Evolutionary conservation across 805 yeast genomes (phyloP), one percentile per base, ranked within the genome.

Genomic region (Spathaspora boniae): DNA sequence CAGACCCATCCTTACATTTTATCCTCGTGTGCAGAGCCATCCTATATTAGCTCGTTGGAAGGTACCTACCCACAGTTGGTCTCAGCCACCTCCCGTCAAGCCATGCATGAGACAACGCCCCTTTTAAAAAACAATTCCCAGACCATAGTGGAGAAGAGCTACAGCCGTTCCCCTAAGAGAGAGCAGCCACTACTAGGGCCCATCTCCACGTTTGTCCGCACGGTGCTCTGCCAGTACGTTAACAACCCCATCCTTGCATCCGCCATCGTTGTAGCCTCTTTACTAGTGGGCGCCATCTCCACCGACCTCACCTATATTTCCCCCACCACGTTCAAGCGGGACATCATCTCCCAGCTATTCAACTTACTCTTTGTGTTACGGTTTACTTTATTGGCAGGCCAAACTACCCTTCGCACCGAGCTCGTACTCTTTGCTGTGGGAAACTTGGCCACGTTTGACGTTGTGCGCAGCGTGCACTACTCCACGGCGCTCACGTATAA

Each of bases 211-310:
- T 33, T 33, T 14, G 28, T 33, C 9, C 26, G 28, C n/a, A 7
- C 6, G 11, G 26, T 27, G 12, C 12, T 32, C 5, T 23, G 18
- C 9, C 21, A 20, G 16, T 25, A 21, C 6, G 4, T 33, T 8
- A 33, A 33, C 12, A 16, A 33, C 12, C 36, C 36, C 4, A n/a
- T 16, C 4, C 25, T 22, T 9, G n/a, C 36, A 6, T 33, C 36
- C 7, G 14, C 21, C 12, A 9, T 17, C n/a, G 27, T 33, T 14
- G 4, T 8, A 4, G 19, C 26, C 5, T 22, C 11, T 22, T 11
- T 22, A 11, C 11, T 12, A 22, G 12, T 12, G 12, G 25, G 11
- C 11, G 25, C 12, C 11, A 22, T 22, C 11, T 22, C 25, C 12
- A n/a, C 25, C 25, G 12, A 22, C 25, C 12, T 11, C 25, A 22